phyloP scores from a whole-genome alignment of 495 filamentous ascomycete species.

The Penicillium coprophilum region DNA sequence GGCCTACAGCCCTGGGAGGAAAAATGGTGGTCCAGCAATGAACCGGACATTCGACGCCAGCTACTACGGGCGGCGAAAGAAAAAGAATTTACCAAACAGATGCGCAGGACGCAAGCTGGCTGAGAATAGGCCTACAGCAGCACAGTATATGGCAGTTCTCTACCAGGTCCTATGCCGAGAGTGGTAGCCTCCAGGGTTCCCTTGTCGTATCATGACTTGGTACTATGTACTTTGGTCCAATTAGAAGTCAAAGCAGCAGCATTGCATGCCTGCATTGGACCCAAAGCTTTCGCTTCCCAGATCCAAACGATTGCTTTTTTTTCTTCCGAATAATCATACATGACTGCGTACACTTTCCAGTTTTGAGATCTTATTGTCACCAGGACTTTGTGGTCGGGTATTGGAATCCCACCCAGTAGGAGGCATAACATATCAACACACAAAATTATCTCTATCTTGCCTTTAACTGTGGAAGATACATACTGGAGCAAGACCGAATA shows the following conservation, averaged over 20 bases:
- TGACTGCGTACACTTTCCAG: not conserved
- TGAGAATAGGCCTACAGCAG: not conserved
- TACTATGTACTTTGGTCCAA: not conserved
- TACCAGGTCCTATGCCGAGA: not conserved
- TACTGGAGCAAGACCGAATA: not conserved
- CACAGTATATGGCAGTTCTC: not conserved
- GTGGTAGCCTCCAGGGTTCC: not conserved
- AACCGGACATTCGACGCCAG: not conserved
- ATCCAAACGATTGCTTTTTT: not conserved
- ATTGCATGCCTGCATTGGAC: not conserved
- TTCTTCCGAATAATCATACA: not conserved
- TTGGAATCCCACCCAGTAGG: not conserved
- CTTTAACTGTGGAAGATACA: too few species aligned
- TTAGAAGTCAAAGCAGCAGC: not conserved
- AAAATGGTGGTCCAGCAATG: not conserved
- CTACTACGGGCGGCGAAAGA: not conserved
- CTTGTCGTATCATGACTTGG: not conserved
- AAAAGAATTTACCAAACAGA: not conserved
- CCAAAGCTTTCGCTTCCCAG: not conserved
- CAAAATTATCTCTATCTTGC: not conserved
- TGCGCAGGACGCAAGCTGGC: not conserved
- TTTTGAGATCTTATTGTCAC: not conserved
- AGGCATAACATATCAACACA: not conserved
- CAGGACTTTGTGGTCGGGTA: not conserved
- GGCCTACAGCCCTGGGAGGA: not conserved